Conservation (phyloP, 2,329 filamentous ascomycete species). For the Penicillium fuscoglaucum region DNA sequence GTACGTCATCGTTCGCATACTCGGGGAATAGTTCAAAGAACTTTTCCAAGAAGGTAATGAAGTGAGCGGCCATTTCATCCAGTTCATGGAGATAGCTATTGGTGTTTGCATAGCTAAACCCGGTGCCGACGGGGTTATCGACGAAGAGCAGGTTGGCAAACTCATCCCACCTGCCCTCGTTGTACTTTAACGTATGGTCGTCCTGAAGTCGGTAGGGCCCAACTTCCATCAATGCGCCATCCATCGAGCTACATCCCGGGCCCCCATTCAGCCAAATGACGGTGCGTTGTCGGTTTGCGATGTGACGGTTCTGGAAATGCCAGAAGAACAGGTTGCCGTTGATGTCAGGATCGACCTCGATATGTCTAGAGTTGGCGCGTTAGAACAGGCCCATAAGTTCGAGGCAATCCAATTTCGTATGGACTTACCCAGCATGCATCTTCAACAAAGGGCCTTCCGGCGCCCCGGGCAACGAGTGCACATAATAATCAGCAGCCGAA, state of each 20-base stretch:
- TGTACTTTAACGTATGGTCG: constrained; percentile 69
- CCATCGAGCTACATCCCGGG: constrained; percentile 95
- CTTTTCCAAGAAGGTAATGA: constrained; percentile 84
- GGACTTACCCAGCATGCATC: constrained; percentile 93
- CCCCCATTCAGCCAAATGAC: constrained; percentile 98
- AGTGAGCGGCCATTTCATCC: constrained; percentile 84
- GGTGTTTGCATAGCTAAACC: constrained; percentile 92
- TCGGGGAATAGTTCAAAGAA: constrained; percentile 90
- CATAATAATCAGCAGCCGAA: constrained; percentile 83
- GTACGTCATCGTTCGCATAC: constrained; percentile 86
- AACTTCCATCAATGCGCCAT: constrained; percentile 94
- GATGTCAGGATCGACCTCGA: constrained; percentile 80
- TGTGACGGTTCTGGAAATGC: constrained; percentile 95
- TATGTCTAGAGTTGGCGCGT: constrained; percentile 62
- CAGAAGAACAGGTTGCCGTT: constrained; percentile 98
- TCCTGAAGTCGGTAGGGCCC: constrained; percentile 87
- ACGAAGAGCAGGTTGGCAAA: constrained; percentile 97
- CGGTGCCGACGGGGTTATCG: constrained; percentile 94
- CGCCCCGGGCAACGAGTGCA: constrained; percentile 79
- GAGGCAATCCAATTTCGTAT: background rate
- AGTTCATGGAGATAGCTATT: constrained; percentile 84
- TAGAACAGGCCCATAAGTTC: background rate
- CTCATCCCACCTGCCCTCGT: constrained; percentile 97
- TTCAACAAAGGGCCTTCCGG: constrained; percentile 78
- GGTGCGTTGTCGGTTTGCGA: constrained; percentile 84